Evolutionary conservation across 108 stramenopile genomes (phyloP).

Genomic region (Fistulifera pelliculosa): DNA sequence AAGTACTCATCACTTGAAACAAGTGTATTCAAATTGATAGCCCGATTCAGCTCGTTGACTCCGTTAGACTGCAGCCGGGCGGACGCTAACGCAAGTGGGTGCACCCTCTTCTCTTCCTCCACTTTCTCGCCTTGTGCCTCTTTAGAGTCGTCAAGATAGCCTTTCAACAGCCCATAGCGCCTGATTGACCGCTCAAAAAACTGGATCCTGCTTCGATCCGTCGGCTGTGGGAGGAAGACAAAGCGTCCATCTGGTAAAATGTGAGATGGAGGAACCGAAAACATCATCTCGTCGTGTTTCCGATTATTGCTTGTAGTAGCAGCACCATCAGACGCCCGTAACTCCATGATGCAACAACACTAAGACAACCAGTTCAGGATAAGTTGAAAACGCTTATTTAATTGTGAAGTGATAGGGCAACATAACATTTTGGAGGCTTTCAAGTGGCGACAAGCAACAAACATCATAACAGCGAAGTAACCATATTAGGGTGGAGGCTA

Average conservation of each 20-base stretch:
- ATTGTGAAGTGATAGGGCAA: too few relatives aligned
- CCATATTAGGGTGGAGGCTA: too few relatives aligned
- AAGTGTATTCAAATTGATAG: constrained; percentile 64
- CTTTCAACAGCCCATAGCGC: constrained; percentile 43
- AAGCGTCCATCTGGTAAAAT: constrained; percentile 68
- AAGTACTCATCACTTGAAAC: constrained; percentile 65
- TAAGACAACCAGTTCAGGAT: too few relatives aligned
- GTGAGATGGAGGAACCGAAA: constrained; percentile 59
- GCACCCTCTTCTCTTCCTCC: constrained; percentile 30
- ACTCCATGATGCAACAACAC: too few relatives aligned
- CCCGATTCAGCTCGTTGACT: constrained; percentile 66
- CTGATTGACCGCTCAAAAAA: constrained; percentile 73
- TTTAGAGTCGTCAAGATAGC: constrained; percentile 12
- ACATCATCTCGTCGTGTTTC: too few relatives aligned
- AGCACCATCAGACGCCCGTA: too few relatives aligned
- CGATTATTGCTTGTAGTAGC: too few relatives aligned
- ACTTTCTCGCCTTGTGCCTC: not conserved
- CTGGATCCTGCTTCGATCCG: constrained; percentile 30
- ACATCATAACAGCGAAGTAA: too few relatives aligned
- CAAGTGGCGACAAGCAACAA: too few relatives aligned
- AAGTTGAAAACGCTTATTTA: too few relatives aligned
- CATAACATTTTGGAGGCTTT: too few relatives aligned
- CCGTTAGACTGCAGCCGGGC: constrained; percentile 61
- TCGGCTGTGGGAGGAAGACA: constrained; percentile 55
- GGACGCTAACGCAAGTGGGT: constrained; percentile 71